Evolutionary conservation across 2,329 filamentous ascomycete genomes (phyloP), one percentile per base, ranked within the genome.

Genomic region (Diaporthe ampelina): DNA sequence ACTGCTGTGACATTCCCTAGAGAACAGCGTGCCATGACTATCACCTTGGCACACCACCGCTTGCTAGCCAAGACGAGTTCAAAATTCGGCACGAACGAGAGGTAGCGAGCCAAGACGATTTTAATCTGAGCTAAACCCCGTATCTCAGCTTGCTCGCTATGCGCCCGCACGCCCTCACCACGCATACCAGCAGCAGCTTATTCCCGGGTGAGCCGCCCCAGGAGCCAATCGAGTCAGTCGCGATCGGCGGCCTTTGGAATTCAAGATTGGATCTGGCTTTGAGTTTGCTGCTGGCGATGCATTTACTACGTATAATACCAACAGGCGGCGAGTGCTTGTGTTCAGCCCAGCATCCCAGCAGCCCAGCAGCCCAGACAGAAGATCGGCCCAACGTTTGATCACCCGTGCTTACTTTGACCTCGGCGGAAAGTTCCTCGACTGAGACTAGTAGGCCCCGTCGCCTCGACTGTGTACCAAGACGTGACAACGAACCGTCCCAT

Each of bases 301-400:
- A 26, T 17, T 24, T 65, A 24, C 40, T n/a, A 24, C 17, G 17
- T 63, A 10, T n/a, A 19, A 35, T 61, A n/a, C 40, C n/a, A 43
- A 29, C 35, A 13, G 6, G 17, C 17, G 26, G 26, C 21, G 17
- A 29, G 48, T 58, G 29, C 32, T 58, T 45, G 24, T 63, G 17
- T 37, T 21, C 32, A n/a, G 63, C 63, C 63, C 48, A 52, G 63
- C n/a, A n/a, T n/a, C n/a, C n/a, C n/a, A n/a, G n/a, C n/a, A n/a
- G n/a, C n/a, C n/a, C n/a, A n/a, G n/a, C 32, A n/a, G 63, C 63
- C 63, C 48, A 52, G 63, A 67, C 40, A 67, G 45, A 54, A 67
- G 45, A 67, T 54, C 45, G 63, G 63, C 45, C 32, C 45, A 58
- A 21, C 37, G 68, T 71, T 58, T 71, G 68, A 71, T 71, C 68